These are phyloP conservation scores for Xylaria bambusicola DNA, from an alignment of 495 filamentous ascomycete species.

Conservation along the genomic window DNA sequence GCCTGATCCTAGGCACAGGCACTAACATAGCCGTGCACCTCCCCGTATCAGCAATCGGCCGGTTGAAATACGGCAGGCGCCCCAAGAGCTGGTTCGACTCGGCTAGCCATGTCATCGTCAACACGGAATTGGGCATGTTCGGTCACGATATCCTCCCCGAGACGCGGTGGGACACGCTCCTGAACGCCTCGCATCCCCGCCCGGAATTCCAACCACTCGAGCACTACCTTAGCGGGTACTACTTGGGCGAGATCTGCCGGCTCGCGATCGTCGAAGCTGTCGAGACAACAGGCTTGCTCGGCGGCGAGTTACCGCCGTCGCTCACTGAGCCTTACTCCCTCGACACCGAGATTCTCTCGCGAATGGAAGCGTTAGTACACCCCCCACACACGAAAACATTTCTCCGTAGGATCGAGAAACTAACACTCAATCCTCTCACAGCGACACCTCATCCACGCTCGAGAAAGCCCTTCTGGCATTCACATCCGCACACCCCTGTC, in stretches of 20 bases:
- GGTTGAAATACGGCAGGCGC: constrained; percentile 52
- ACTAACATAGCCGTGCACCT: constrained; percentile 58
- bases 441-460: constrained; percentile 38
- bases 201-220: constrained; percentile 87
- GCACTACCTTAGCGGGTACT: constrained; percentile 78
- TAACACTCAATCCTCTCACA: constrained; percentile 23
- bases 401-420: constrained; percentile 10
- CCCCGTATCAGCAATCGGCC: constrained; percentile 54
- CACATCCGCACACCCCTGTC: constrained; percentile 48
- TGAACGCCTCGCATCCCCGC: constrained; percentile 64
- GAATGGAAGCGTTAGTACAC: constrained; percentile 57
- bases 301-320: constrained; percentile 56
- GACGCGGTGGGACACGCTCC: constrained; percentile 70
- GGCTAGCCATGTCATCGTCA: constrained; percentile 64
- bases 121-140: constrained; percentile 86
- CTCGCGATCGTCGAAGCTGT: constrained; percentile 67
- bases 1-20: constrained; percentile 59
- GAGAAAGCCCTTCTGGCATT: constrained; percentile 37
- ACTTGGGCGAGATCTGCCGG: constrained; percentile 80
- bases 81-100: constrained; percentile 57
- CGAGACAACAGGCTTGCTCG: constrained; percentile 53
- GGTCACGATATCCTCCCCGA: constrained; percentile 67
- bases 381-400: neutral
- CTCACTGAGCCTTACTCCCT: constrained; percentile 58
- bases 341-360: constrained; percentile 60